A percentile compares a stretch with the other conserved stretches of the same genome.
Conservation (phyloP, 2,329 filamentous ascomycete genomes). For the Monosporascus sp. region DNA sequence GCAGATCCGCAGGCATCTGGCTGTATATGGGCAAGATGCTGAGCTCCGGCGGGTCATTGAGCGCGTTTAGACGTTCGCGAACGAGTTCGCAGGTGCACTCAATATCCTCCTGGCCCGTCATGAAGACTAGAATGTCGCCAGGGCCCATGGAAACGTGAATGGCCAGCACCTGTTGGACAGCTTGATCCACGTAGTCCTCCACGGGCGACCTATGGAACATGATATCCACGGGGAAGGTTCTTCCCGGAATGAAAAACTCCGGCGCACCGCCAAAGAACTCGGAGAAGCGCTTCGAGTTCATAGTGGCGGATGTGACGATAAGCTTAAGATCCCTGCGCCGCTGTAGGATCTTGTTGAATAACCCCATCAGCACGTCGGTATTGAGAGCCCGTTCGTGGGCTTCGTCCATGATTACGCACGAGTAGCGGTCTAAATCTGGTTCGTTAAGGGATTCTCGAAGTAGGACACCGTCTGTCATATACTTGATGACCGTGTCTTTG, state of each 20-base stretch:
- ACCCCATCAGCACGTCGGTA: conserved; percentile 93
- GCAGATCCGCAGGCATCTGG: conserved; percentile 97
- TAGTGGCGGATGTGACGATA: conserved; percentile 96
- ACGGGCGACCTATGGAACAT: conserved; percentile 93
- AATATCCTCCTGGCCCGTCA: conserved; percentile 99
- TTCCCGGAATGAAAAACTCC: conserved; percentile 91
- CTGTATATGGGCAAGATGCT: conserved; percentile 97
- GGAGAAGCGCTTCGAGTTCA: conserved; percentile 96
- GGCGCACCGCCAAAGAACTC: conserved; percentile 95
- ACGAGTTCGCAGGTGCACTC: conserved; percentile 93
- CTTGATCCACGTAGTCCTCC: conserved; percentile 95
- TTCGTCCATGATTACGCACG: conserved; percentile 99
- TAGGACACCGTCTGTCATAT: conserved; percentile 97
- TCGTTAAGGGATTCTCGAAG: conserved; percentile 91
- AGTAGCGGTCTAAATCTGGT: conserved; percentile 89
- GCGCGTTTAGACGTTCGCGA: conserved; percentile 75
- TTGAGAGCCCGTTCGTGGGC: conserved; percentile 95
- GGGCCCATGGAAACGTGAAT: conserved; percentile 93
- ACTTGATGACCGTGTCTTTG: conserved; percentile 93
- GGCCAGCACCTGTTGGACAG: conserved; percentile 89
- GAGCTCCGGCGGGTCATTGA: conserved; percentile 92
- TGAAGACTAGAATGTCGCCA: conserved; percentile 96
- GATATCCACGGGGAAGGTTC: conserved; percentile 95
- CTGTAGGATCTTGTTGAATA: conserved; percentile 95
- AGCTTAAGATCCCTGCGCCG: conserved; percentile 86